Conservation (phyloP, 2,329 filamentous ascomycete genomes). For the Claviceps fusiformis region DNA sequence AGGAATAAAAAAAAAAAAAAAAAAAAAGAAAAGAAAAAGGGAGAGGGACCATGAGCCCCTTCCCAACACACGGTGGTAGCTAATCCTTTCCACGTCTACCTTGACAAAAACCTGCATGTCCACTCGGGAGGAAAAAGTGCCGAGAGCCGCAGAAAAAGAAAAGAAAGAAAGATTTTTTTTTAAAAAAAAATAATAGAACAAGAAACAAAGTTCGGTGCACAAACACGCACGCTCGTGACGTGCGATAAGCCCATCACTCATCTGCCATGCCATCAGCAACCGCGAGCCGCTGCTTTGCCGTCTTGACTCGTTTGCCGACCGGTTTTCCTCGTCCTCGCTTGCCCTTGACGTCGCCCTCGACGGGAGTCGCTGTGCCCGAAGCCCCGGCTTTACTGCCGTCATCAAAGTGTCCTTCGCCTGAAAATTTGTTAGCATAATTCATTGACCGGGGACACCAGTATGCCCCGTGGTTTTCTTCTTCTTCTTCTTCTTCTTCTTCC, state of each 20-base stretch:
- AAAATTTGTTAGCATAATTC: constrained; percentile 1
- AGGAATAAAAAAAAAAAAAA: neutral
- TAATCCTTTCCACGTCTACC: neutral
- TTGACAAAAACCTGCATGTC: neutral
- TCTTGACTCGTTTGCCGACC: constrained; percentile 43
- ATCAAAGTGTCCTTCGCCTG: constrained; percentile 94
- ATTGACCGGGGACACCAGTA: too few relatives aligned
- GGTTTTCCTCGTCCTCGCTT: constrained; percentile 44
- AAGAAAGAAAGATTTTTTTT: neutral
- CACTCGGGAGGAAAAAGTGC: neutral
- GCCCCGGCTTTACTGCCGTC: constrained; percentile 55
- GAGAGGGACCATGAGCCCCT: neutral
- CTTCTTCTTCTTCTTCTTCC: neutral
- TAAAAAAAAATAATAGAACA: too few relatives aligned
- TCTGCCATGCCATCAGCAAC: constrained; percentile 47
- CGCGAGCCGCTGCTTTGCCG: constrained; percentile 52
- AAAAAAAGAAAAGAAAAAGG: neutral
- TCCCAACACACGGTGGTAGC: constrained; percentile 1
- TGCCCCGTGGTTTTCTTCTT: too few relatives aligned
- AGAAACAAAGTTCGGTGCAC: neutral
- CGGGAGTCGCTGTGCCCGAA: constrained; percentile 75
- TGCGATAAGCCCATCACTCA: constrained; percentile 6
- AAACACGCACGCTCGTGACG: neutral
- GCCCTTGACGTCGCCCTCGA: constrained; percentile 39
- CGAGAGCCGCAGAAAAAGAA: neutral